These are phyloP conservation scores for Lojkania enalia DNA, from an alignment of 2,329 filamentous ascomycete species.

Conservation along the genomic window DNA sequence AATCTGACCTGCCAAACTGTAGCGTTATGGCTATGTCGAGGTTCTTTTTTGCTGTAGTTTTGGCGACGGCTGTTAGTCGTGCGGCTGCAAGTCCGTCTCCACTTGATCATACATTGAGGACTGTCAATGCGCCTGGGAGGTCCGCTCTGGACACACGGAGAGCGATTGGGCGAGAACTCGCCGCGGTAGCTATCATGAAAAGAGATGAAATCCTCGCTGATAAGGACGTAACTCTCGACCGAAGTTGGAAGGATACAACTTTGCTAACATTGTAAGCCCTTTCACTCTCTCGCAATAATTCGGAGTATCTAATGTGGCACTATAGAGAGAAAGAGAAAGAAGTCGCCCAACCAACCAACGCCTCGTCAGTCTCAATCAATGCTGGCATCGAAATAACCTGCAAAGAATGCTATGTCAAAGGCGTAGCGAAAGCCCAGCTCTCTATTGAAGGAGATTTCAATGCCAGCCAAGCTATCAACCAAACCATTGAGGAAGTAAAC, in stretches of 20 bases:
- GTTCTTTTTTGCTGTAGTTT: not conserved
- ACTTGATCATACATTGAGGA: constrained; percentile 10
- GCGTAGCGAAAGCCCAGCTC: constrained; percentile 49
- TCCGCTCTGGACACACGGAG: constrained; percentile 18
- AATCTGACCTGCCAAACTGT: not conserved
- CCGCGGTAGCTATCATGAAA: constrained; percentile 10
- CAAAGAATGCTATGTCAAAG: constrained; percentile 57
- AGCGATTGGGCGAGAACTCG: constrained; percentile 18
- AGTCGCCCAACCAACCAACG: constrained; percentile 13
- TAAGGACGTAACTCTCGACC: constrained; percentile 36
- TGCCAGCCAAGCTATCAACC: constrained; percentile 22
- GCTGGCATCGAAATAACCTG: constrained; percentile 51
- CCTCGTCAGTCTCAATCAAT: constrained; percentile 16
- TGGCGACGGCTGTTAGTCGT: constrained; percentile 10
- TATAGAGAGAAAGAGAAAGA: constrained; percentile 3
- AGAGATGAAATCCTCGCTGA: constrained; percentile 18
- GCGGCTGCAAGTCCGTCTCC: constrained; percentile 4
- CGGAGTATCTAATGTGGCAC: not conserved
- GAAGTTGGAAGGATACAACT: constrained; percentile 46
- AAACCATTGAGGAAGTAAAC: constrained; percentile 17
- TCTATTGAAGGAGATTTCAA: constrained; percentile 51
- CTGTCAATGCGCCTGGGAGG: constrained; percentile 19
- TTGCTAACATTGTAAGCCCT: constrained; percentile 42
- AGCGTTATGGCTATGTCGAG: not conserved
- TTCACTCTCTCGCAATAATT: too few species aligned